A percentile compares a stretch with the other conserved stretches of the same genome.
Conservation (phyloP, 2,329 filamentous ascomycete species). For the Coniochaeta sp. region DNA sequence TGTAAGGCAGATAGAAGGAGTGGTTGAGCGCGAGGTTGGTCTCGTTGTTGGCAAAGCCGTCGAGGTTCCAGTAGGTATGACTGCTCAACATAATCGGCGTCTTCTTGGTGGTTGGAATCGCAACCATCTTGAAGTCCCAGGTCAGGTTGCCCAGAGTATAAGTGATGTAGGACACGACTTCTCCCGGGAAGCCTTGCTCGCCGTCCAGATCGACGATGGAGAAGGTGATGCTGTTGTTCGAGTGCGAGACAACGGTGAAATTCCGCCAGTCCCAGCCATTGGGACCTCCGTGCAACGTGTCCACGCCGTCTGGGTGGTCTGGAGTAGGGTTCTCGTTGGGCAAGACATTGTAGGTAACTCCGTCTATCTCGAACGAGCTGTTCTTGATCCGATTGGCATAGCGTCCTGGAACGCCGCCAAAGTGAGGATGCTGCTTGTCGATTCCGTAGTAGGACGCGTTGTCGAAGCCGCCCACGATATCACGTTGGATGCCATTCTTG, state of each 20-base stretch:
- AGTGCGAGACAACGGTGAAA: slow-evolving; percentile 67
- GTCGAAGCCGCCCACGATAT: slow-evolving; percentile 69
- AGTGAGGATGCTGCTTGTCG: slow-evolving; percentile 61
- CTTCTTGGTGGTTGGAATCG: slow-evolving; percentile 62
- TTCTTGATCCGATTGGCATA: slow-evolving; percentile 81
- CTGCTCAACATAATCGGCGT: slow-evolving; percentile 77
- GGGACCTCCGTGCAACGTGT: slow-evolving; percentile 64
- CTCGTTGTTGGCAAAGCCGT: slow-evolving; percentile 69
- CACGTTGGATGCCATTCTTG: slow-evolving; percentile 58
- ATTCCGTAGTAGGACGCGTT: slow-evolving; percentile 64
- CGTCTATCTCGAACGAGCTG: slow-evolving; percentile 63
- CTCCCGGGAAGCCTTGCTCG: slow-evolving; percentile 70
- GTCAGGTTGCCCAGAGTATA: slow-evolving; percentile 60
- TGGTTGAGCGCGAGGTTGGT: slow-evolving; percentile 61
- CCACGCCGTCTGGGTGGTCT: slow-evolving; percentile 41
- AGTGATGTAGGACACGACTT: slow-evolving; percentile 66
- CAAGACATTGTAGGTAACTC: slow-evolving; percentile 47
- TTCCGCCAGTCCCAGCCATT: slow-evolving; percentile 73
- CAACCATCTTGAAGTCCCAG: slow-evolving; percentile 69
- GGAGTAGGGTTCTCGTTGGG: slow-evolving; percentile 56
- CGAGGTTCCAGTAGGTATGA: slow-evolving; percentile 76
- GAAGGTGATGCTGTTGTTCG: slow-evolving; percentile 64
- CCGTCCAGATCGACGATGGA: slow-evolving; percentile 66
- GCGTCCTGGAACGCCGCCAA: slow-evolving; percentile 65
- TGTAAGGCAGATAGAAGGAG: slow-evolving; percentile 66